phyloP scores from a whole-genome alignment of 1,284 basidiomycete species.

The Entoloma clypeatum region DNA sequence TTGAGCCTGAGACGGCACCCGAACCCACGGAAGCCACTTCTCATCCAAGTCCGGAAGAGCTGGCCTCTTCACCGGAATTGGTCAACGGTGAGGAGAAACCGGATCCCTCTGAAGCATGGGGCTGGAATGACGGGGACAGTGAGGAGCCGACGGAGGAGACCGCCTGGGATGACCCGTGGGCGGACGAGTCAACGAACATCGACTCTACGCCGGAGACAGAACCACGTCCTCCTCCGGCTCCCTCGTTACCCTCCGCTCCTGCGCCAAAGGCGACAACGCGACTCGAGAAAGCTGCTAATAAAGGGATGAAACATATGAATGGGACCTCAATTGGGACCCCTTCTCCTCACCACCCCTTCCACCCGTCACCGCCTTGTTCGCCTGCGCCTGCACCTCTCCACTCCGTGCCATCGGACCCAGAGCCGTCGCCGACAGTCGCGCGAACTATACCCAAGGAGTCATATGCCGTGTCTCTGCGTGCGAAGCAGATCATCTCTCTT shows the following conservation, averaged over 20 bases:
- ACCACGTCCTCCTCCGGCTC: slow-evolving; percentile 24
- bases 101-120: slow-evolving; percentile 60
- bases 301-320: slow-evolving; percentile 43
- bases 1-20: slow-evolving; percentile 16
- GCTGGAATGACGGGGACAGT: slow-evolving; percentile 51
- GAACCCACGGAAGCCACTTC: slow-evolving; percentile 12
- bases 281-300: slow-evolving; percentile 54
- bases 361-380: slow-evolving; percentile 18
- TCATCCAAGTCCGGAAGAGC: slow-evolving; percentile 12
- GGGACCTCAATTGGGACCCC: slow-evolving; percentile 21
- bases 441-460: slow-evolving; percentile 39
- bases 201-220: slow-evolving; percentile 20
- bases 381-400: slow-evolving; percentile 18
- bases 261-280: slow-evolving; percentile 52
- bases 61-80: slow-evolving; percentile 14
- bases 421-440: slow-evolving; percentile 14
- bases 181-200: slow-evolving; percentile 32
- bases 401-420: slow-evolving; percentile 9
- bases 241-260: slow-evolving; percentile 31
- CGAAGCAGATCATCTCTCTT: slow-evolving; percentile 53
- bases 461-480: slow-evolving; percentile 55
- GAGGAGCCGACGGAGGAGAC: slow-evolving; percentile 27
- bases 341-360: slow-evolving; percentile 17
- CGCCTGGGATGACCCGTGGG: slow-evolving; percentile 63
- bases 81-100: slow-evolving; percentile 23